Conservation (phyloP, 2,329 filamentous ascomycete species). For the Alternaria triticimaculans region DNA sequence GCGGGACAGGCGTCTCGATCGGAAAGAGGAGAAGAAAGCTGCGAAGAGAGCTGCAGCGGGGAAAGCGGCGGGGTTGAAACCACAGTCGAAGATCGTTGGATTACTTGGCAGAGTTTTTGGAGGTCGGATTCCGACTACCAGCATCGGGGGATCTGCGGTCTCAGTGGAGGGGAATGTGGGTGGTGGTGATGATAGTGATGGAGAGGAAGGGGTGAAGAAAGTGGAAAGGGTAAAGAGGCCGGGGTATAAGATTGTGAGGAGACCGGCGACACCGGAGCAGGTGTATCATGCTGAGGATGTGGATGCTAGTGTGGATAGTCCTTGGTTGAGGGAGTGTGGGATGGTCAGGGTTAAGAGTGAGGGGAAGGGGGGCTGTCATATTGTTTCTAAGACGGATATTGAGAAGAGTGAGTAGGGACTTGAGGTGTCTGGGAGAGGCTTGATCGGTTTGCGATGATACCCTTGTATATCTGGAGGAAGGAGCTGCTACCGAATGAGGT, state of each 20-base stretch:
- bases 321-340: constrained; percentile 19
- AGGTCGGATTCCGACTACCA: not conserved
- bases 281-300: constrained; percentile 8
- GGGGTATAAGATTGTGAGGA: constrained; percentile 1
- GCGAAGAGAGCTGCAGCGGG: not conserved
- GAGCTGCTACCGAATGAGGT: not conserved
- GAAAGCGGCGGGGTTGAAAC: not conserved
- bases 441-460: not conserved
- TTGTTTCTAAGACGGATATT: constrained; percentile 16
- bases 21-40: not conserved
- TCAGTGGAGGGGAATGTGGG: not conserved
- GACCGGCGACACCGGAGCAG: constrained; percentile 1
- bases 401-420: constrained; percentile 4
- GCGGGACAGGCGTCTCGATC: not conserved
- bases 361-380: constrained; percentile 14
- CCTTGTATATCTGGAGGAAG: not conserved
- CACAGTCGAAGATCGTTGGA: not conserved
- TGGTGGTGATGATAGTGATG: not conserved
- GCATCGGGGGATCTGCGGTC: not conserved
- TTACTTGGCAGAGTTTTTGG: not conserved
- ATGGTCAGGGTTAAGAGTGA: constrained; percentile 21
- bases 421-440: too few species aligned
- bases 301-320: constrained; percentile 6
- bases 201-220: not conserved
- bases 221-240: not conserved